Evolutionary conservation across 2,329 filamentous ascomycete genomes (phyloP), one percentile per base, ranked within the genome.

Genomic region (Botrytis galanthina): DNA sequence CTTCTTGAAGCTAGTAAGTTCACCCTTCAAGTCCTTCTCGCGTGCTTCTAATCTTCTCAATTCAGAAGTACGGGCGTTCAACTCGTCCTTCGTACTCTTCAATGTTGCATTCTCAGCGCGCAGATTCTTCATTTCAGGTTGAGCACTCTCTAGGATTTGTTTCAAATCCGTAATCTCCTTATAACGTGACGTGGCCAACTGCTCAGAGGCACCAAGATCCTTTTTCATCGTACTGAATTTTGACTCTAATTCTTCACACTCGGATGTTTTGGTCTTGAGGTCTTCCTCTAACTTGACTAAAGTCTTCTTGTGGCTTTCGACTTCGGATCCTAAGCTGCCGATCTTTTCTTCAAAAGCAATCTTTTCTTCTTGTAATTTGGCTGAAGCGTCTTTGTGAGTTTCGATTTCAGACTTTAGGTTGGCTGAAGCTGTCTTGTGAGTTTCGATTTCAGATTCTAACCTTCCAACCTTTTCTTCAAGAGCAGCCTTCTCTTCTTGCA

Each of bases 121-220:
- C 32, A 98, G 86, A 62, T 85, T 91, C 81, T 91, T 92, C 37
- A 98, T 84, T 82, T 99, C 95, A 0, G 94, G 92, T 79, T 98
- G 95, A 0, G 92, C 88, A 81, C 96, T 97, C 77, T 94, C 91
- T 44, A 98, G 83, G 3, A 95, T 86, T 75, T 95, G 92, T 32
- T 91, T 88, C 63, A 97, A 84, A 42, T 97, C 93, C 0, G 91
- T 91, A 2, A 98, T 84, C 74, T 98, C 95, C 81, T 94, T 97
- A 85, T 94, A 98, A 44, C 96, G 88, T 26, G 89, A 92, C 75
- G 97, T 91, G 0, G 96, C 94, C 20, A 98, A 87, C 82, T 97
- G 90, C 81, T 98, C 91, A 0, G 95, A 92, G 3, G 94, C 94
- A 2, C 90, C 92, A 4, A 98, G 87, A 80, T 99, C 95, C 0